These are phyloP conservation scores for Xylaria longipes DNA, from an alignment of 495 filamentous ascomycete species.

Conservation along the genomic window DNA sequence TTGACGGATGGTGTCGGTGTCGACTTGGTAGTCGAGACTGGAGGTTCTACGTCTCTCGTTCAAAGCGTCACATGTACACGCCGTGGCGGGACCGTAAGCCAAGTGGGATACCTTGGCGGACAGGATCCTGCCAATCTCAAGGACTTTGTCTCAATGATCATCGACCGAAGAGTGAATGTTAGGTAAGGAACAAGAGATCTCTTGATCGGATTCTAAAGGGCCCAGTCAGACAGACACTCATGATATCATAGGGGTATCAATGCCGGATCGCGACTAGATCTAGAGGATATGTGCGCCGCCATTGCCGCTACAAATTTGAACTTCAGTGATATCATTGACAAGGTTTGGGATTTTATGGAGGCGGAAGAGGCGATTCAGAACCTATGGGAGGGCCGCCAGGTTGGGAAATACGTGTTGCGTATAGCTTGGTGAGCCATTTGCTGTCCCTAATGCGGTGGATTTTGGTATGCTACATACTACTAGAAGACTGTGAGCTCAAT, in stretches of 20 bases:
- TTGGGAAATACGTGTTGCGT: neutral
- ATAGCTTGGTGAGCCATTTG: neutral
- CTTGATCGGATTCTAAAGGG: neutral
- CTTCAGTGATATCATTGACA: neutral
- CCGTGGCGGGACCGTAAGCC: neutral
- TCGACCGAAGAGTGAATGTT: neutral
- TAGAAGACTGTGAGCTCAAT: too few species aligned
- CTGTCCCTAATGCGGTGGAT: too few species aligned
- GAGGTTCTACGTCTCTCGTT: neutral
- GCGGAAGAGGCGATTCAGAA: neutral
- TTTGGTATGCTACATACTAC: too few species aligned
- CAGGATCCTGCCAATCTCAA: neutral
- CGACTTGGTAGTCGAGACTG: neutral
- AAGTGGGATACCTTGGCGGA: neutral
- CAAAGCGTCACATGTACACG: neutral
- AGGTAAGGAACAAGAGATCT: neutral
- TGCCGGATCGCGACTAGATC: neutral
- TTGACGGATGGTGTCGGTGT: neutral
- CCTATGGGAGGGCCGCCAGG: neutral
- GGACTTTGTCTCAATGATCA: neutral
- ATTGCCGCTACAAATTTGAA: neutral
- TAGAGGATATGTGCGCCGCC: neutral
- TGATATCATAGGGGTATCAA: neutral
- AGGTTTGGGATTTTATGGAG: neutral
- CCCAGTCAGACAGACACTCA: too few species aligned